Evolutionary conservation across 2,329 filamentous ascomycete species (phyloP), one percentile per base, ranked within the genome.

Genomic region (Trichoderma brevicompactum): DNA sequence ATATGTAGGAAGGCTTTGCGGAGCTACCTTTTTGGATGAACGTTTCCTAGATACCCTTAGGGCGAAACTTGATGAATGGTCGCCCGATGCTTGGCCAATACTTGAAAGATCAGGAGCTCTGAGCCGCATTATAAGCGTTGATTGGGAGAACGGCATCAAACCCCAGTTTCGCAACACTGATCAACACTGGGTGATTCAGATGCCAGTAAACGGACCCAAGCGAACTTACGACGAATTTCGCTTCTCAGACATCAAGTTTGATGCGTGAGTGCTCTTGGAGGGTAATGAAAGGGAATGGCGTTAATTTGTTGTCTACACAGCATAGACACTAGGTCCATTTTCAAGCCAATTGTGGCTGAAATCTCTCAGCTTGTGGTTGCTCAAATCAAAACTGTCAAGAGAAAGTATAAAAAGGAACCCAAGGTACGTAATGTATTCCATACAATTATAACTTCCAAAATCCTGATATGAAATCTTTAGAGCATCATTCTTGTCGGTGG

Each of bases 21-120:
- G 80, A 1, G 79, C 71, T 0, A 69, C 79, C 0, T 80, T 81
- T 8, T 71, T 82, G 0, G 78, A 82, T 32, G 72, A 81, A 1
- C 59, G 43, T 0, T 82, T 82, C 28, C 0, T 72, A 0, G 0
- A 65, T 0, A 50, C 77, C 1, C 65, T 55, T 32, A 36, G 53
- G 12, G 23, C 1, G 0, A 58, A 58, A 34, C 3, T 58, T 19
- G 2, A 43, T 15, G 7, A 55, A 10, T 0, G 12, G 6, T 43
- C 63, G 0, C 5, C 9, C 0, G 1, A 23, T 0, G n/a, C 64
- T 0, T 75, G 72, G 71, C 0, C 41, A 0, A 54, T 52, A 0
- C 43, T 72, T 0, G 65, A 23, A 0, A 19, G 15, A 19, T 28
- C 2, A 7, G 53, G 36, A 17, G 55, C 41, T 0, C 17, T 72